These are phyloP conservation scores for Aspergillus quadrilineatus DNA, from an alignment of 2,329 filamentous ascomycete species.

Conservation along the genomic window DNA sequence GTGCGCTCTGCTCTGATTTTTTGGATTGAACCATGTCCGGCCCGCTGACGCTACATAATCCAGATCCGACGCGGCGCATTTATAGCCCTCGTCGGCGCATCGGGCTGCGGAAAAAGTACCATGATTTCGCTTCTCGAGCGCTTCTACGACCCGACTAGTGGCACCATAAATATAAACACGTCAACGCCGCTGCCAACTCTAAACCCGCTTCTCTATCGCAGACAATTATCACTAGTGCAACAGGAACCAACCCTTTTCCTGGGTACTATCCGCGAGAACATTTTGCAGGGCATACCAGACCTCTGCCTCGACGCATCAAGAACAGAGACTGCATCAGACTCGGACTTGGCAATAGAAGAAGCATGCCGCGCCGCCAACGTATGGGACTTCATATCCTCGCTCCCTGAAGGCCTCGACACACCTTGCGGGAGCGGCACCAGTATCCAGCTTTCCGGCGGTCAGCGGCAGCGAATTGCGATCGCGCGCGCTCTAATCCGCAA, in stretches of 20 bases:
- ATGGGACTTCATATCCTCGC: slow-evolving; percentile 82
- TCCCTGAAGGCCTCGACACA: slow-evolving; percentile 83
- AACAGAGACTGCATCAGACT: slow-evolving; percentile 40
- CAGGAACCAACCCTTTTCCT: slow-evolving; percentile 74
- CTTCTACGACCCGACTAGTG: slow-evolving; percentile 69
- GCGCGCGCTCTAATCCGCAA: slow-evolving; percentile 84
- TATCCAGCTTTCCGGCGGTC: slow-evolving; percentile 78
- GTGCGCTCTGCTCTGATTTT: neutral
- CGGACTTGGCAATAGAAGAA: slow-evolving; percentile 69
- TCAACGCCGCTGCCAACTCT: slow-evolving; percentile 56
- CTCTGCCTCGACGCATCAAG: neutral
- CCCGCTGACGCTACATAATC: neutral
- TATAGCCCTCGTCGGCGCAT: slow-evolving; percentile 57
- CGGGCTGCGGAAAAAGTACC: slow-evolving; percentile 64
- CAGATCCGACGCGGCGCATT: slow-evolving; percentile 51
- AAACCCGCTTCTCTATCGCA: slow-evolving; percentile 63
- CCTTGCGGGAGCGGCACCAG: slow-evolving; percentile 79
- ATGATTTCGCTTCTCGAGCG: slow-evolving; percentile 62
- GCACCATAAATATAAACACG: slow-evolving; percentile 64
- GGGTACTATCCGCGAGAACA: slow-evolving; percentile 68
- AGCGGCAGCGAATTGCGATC: slow-evolving; percentile 93
- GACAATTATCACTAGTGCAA: slow-evolving; percentile 66
- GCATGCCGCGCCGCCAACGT: slow-evolving; percentile 90
- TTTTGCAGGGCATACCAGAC: neutral
- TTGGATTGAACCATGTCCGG: neutral